A percentile compares a stretch with the other conserved stretches of the same genome.
These are phyloP conservation scores for Endoconidiophora polonica DNA, from an alignment of 2,329 filamentous ascomycete genomes.

Conservation along the genomic window DNA sequence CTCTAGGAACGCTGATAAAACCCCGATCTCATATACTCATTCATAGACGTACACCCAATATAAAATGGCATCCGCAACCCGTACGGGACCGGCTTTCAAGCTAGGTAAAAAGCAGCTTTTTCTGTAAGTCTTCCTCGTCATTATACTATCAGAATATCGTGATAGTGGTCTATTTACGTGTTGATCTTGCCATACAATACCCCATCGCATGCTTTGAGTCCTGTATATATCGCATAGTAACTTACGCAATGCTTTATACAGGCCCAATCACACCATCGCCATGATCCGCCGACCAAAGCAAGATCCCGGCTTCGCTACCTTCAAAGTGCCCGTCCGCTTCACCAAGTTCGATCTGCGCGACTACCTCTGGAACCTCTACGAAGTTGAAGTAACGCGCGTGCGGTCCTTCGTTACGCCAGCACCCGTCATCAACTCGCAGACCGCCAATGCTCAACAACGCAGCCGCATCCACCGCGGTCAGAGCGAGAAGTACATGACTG, in stretches of 20 bases:
- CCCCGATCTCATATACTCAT: neutral
- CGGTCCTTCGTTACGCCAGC: conserved; percentile 41
- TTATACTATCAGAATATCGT: no score
- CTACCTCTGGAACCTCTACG: conserved; percentile 80
- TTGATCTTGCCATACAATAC: neutral
- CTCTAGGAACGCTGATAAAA: neutral
- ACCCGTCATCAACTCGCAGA: conserved; percentile 29
- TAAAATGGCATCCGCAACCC: conserved; percentile 26
- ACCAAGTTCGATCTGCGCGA: conserved; percentile 94
- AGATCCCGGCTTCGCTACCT: conserved; percentile 68
- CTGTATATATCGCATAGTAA: no score
- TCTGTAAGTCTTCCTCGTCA: conserved; percentile 6
- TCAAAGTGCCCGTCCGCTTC: conserved; percentile 78
- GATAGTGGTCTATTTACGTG: neutral
- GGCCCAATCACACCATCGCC: conserved; percentile 66
- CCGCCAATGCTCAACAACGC: conserved; percentile 24
- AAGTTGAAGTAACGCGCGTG: conserved; percentile 53
- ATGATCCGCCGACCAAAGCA: conserved; percentile 56
- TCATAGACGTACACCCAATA: conserved; percentile 8
- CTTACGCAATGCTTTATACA: conserved; percentile 21
- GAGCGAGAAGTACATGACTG: conserved; percentile 81
- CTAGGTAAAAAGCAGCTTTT: conserved; percentile 38
- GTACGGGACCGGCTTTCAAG: conserved; percentile 27
- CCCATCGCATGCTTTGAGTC: neutral
- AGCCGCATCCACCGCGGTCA: conserved; percentile 42